Conservation (phyloP, 1,139 yeast genomes). For the Geotrichum candidum region DNA sequence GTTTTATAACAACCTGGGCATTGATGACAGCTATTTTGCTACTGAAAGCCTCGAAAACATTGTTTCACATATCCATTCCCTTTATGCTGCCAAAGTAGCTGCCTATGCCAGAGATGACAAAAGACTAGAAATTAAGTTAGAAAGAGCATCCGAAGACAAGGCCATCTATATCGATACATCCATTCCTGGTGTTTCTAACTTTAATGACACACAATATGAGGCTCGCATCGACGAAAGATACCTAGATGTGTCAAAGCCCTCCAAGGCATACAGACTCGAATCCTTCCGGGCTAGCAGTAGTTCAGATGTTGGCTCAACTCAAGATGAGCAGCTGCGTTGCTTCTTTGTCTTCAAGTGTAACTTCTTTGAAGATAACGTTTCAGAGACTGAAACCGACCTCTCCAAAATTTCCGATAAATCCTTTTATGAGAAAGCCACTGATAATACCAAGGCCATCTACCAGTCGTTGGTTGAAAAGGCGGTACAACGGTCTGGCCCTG, state of each 20-base stretch:
- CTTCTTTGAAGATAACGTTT: conserved; percentile 41
- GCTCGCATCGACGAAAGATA: conserved; percentile 74
- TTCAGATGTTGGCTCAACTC: conserved; percentile 11
- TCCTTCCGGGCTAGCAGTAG: conserved; percentile 64
- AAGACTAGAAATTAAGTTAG: conserved; percentile 62
- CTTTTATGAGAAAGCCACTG: conserved; percentile 72
- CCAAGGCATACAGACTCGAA: conserved; percentile 64
- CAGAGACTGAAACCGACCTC: conserved; percentile 45
- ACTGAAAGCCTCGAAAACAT: conserved; percentile 75
- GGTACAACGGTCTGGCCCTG: conserved; percentile 81
- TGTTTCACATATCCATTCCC: conserved; percentile 74
- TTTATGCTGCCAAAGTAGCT: conserved; percentile 89
- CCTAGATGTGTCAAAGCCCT: conserved; percentile 52
- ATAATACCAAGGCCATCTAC: conserved; percentile 72
- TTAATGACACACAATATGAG: conserved; percentile 38
- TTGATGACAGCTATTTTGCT: conserved; percentile 86
- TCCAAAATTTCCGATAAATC: conserved; percentile 71
- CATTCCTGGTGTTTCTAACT: conserved; percentile 38
- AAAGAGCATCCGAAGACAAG: conserved; percentile 73
- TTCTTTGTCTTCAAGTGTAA: conserved; percentile 81
- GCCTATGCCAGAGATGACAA: conserved; percentile 62
- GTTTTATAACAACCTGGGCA: conserved; percentile 84
- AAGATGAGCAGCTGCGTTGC: conserved; percentile 57
- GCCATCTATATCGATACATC: conserved; percentile 87
- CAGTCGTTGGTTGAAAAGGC: conserved; percentile 66